These are phyloP conservation scores for Fusarium musae DNA, from an alignment of 2,329 filamentous ascomycete genomes.

Conservation along the genomic window DNA sequence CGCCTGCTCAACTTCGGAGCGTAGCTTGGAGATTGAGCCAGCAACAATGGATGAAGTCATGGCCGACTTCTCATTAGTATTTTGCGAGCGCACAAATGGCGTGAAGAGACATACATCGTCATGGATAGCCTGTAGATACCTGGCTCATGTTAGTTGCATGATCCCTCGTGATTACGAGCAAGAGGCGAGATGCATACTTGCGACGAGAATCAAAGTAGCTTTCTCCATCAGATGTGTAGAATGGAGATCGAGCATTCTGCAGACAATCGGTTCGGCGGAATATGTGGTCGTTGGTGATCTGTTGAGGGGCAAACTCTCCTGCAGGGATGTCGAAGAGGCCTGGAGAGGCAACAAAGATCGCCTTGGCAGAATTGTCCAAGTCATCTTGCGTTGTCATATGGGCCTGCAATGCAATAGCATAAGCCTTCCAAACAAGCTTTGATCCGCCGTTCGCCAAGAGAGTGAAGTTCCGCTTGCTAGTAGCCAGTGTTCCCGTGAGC, in stretches of 20 bases:
- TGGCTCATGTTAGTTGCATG: not conserved
- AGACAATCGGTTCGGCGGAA: not conserved
- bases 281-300: not conserved
- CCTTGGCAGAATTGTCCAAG: not conserved
- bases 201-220: not conserved
- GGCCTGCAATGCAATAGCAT: not conserved
- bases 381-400: not conserved
- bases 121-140: not conserved
- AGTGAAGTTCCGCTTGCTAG: not conserved
- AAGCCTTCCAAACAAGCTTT: not conserved
- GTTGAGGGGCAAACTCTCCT: not conserved
- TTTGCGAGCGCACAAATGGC: fast-evolving
- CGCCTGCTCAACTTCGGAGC: not conserved
- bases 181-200: not conserved
- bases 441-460: not conserved
- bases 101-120: not conserved
- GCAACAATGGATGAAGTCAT: not conserved
- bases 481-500: not conserved
- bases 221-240: not conserved
- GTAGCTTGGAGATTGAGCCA: not conserved
- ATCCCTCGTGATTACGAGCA: fast-evolving
- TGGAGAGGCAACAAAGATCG: not conserved
- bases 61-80: not conserved
- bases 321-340: not conserved
- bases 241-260: not conserved